Conservation (phyloP, 2,329 filamentous ascomycete genomes). For the Fusarium poae region DNA sequence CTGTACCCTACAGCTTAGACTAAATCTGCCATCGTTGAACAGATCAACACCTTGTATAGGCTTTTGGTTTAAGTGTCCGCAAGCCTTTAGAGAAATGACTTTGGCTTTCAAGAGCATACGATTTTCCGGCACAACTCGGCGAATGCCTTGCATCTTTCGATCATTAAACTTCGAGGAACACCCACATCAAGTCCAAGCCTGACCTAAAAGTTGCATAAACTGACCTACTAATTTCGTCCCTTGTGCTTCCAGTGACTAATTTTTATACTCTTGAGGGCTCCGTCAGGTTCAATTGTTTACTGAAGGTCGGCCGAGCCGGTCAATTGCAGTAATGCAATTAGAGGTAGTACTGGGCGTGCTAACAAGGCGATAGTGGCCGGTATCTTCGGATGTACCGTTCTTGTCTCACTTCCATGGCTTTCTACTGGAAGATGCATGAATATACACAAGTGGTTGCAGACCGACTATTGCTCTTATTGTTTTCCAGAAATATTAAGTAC, state of each 20-base stretch:
- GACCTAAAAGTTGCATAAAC: too few relatives aligned
- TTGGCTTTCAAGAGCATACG: too few relatives aligned
- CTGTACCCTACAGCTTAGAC: too few relatives aligned
- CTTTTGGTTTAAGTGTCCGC: too few relatives aligned
- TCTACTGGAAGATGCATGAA: neutral
- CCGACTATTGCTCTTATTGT: neutral
- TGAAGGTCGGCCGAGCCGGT: slow-evolving; percentile 23
- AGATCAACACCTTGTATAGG: too few relatives aligned
- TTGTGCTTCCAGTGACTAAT: too few relatives aligned
- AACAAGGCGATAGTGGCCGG: slow-evolving; percentile 4
- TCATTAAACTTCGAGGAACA: too few relatives aligned
- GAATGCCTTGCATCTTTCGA: too few relatives aligned
- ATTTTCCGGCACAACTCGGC: too few relatives aligned
- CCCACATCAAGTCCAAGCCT: too few relatives aligned
- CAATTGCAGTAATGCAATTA: neutral
- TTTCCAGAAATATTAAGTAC: neutral
- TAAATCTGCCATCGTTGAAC: too few relatives aligned
- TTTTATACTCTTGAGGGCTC: neutral
- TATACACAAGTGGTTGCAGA: slow-evolving; percentile 1
- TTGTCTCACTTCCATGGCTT: slow-evolving; percentile 1
- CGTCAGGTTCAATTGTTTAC: slow-evolving; percentile 9
- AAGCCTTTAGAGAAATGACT: too few relatives aligned
- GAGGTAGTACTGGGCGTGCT: neutral
- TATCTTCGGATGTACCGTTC: slow-evolving; percentile 9
- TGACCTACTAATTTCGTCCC: neutral